Conservation (phyloP, 1,284 basidiomycete species). For the Leccinum ponderosum region DNA sequence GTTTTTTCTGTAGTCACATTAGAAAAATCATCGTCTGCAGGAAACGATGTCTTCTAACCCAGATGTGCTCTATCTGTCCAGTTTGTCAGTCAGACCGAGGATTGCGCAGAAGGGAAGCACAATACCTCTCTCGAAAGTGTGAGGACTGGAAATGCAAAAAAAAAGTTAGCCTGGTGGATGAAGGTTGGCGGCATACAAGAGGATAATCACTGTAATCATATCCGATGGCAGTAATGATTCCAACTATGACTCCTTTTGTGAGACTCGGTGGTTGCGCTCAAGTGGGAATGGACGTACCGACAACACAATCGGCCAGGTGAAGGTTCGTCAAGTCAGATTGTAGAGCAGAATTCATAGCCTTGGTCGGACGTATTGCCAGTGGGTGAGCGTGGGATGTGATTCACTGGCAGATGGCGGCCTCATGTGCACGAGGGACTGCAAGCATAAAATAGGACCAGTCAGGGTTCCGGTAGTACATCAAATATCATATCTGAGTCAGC, state of each 20-base stretch:
- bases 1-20: neutral
- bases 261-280: neutral
- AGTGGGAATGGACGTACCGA: neutral
- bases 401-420: neutral
- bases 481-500: neutral
- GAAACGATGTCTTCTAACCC: neutral
- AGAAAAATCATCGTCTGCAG: neutral
- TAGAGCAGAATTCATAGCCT: neutral
- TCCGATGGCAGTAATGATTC: neutral
- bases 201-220: constrained; percentile 15
- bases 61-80: neutral
- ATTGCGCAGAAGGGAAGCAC: neutral
- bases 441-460: neutral
- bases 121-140: neutral
- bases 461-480: neutral
- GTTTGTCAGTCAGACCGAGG: neutral
- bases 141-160: neutral
- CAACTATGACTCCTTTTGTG: neutral
- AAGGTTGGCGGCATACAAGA: neutral
- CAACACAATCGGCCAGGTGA: constrained; percentile 1
- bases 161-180: neutral
- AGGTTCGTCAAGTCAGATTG: neutral
- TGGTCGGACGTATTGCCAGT: neutral
- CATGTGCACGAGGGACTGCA: neutral
- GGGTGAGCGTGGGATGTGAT: neutral